Evolutionary conservation across 148 eudicot genomes (phyloP).

Genomic region (Rhododendron simsii): DNA sequence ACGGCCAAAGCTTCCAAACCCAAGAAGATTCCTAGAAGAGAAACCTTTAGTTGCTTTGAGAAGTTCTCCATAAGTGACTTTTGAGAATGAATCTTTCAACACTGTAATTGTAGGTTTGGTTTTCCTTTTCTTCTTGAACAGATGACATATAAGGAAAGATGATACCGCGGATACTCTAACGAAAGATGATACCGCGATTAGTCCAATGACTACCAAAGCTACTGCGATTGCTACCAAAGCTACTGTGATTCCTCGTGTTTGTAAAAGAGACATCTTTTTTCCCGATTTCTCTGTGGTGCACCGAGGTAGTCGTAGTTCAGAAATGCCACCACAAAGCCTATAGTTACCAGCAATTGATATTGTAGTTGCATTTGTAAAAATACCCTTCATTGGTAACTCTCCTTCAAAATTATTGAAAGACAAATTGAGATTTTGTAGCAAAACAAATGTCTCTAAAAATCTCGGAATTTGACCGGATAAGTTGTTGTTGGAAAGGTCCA

Average conservation of each 20-base stretch:
- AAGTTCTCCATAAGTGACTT: not conserved
- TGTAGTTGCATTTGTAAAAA: too few species aligned
- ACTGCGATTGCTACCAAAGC: too few species aligned
- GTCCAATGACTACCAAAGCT: not conserved
- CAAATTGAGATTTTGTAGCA: too few species aligned
- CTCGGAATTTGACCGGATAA: not conserved
- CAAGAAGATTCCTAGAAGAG: not conserved
- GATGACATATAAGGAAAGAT: too few species aligned
- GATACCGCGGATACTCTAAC: not conserved
- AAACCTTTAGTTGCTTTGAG: conserved; percentile 1
- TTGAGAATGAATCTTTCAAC: not conserved
- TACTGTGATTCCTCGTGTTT: not conserved
- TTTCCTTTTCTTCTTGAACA: not conserved
- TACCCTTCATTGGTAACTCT: too few species aligned
- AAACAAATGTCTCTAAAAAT: not conserved
- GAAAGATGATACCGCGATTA: too few species aligned
- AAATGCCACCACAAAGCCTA: conserved; percentile 13
- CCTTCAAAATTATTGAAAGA: too few species aligned
- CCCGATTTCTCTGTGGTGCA: not conserved
- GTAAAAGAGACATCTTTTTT: not conserved
- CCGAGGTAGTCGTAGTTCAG: not conserved
- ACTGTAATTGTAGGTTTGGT: not conserved
- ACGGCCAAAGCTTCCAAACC: not conserved
- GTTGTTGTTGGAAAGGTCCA: conserved; percentile 17
- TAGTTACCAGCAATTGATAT: conserved; percentile 1